These are phyloP conservation scores for Mycena olivaceomarginata DNA, from an alignment of 768 basidiomycete species.

Conservation along the genomic window DNA sequence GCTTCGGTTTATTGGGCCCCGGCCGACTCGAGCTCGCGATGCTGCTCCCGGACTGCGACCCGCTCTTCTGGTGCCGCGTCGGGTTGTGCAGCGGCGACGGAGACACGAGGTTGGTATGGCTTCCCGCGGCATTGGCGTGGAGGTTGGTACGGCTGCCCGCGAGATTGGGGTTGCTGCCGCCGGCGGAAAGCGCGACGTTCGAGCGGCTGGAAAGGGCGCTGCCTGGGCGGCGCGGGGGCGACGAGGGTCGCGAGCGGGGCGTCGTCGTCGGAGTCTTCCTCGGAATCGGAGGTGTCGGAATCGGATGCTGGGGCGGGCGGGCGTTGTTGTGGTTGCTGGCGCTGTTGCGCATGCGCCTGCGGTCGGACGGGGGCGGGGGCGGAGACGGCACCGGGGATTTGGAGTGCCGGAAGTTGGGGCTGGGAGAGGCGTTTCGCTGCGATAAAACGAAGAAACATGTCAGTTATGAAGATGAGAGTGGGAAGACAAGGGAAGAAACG, in stretches of 20 bases:
- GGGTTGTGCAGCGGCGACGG: neutral
- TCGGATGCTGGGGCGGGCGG: neutral
- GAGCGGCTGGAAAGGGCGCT: constrained; percentile 68
- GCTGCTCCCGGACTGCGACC: constrained; percentile 25
- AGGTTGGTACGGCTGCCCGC: constrained; percentile 8
- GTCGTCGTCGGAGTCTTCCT: constrained; percentile 72
- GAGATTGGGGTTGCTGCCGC: neutral
- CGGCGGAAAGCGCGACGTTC: neutral
- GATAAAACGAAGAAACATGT: neutral
- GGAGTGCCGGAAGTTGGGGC: neutral
- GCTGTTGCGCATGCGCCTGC: neutral
- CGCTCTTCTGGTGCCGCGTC: constrained; percentile 1
- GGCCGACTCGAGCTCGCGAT: constrained; percentile 10
- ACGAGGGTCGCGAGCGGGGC: constrained; percentile 80
- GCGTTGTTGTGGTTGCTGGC: neutral
- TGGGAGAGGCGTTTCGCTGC: constrained; percentile 27
- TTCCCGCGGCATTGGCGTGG: no score
- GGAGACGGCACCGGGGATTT: neutral
- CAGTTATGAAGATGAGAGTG: neutral
- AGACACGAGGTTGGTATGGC: neutral
- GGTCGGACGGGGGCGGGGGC: neutral
- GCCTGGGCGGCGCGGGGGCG: constrained; percentile 79
- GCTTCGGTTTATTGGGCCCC: constrained; percentile 54
- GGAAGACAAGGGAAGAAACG: neutral
- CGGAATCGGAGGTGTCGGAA: constrained; percentile 41